Conservation (phyloP, 2,329 filamentous ascomycete species). For the Cordyceps pruinosa region DNA sequence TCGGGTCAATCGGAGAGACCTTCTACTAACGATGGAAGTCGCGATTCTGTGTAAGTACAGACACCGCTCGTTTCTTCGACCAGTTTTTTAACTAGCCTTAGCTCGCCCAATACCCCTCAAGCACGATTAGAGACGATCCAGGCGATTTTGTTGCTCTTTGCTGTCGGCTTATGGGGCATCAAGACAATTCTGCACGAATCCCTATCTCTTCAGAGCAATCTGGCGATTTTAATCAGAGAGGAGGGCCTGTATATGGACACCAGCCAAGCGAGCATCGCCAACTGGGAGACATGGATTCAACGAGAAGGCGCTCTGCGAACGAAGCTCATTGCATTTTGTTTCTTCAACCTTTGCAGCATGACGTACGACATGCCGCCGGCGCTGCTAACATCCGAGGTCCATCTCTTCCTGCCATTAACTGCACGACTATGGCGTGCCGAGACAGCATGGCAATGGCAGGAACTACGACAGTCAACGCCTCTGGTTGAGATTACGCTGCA, state of each 20-base stretch:
- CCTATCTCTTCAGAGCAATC: slow-evolving; percentile 50
- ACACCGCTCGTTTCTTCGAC: neutral
- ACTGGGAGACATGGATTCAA: slow-evolving; percentile 56
- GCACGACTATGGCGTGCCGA: slow-evolving; percentile 52
- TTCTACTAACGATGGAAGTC: slow-evolving; percentile 50
- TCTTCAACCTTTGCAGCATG: slow-evolving; percentile 57
- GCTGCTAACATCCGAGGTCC: slow-evolving; percentile 52
- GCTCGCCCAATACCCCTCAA: slow-evolving; percentile 52
- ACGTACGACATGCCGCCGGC: slow-evolving; percentile 54
- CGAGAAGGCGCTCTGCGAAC: slow-evolving; percentile 51
- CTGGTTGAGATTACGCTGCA: slow-evolving; percentile 47
- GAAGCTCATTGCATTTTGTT: slow-evolving; percentile 54
- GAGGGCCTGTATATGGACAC: slow-evolving; percentile 47
- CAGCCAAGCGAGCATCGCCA: slow-evolving; percentile 36
- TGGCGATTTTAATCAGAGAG: slow-evolving; percentile 52
- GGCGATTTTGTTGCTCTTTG: slow-evolving; percentile 53
- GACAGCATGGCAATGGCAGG: slow-evolving; percentile 53
- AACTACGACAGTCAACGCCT: slow-evolving; percentile 44
- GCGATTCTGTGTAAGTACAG: slow-evolving; percentile 51
- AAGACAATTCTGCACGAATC: slow-evolving; percentile 55
- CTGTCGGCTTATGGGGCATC: slow-evolving; percentile 54
- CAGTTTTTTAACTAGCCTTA: slow-evolving; percentile 18
- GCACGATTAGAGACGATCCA: slow-evolving; percentile 59
- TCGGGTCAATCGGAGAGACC: slow-evolving; percentile 51
- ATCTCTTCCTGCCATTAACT: slow-evolving; percentile 46